These are phyloP conservation scores for Petunia secreta DNA, from an alignment of 257 asterid species.

Conservation along the genomic window DNA sequence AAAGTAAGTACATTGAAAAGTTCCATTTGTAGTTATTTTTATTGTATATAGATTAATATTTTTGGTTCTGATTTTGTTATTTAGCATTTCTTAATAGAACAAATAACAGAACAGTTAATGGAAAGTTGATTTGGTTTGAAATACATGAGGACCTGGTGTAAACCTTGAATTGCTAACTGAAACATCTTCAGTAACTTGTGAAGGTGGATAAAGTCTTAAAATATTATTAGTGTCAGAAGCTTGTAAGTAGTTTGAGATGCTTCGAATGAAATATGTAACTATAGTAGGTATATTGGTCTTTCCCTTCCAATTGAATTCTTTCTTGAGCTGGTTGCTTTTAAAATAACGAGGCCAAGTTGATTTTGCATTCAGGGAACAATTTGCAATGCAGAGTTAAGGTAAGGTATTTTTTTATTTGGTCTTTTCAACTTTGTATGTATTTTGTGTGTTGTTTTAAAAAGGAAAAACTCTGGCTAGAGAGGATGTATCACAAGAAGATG, in stretches of 20 bases:
- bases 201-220: background rate
- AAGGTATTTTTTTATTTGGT: no score
- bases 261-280: background rate
- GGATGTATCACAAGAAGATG: background rate
- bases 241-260: background rate
- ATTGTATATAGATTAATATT: no score
- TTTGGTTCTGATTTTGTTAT: no score
- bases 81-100: background rate
- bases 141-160: background rate
- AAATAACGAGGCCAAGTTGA: background rate
- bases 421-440: background rate
- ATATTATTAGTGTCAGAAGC: background rate
- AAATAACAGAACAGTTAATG: background rate
- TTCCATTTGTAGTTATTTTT: no score
- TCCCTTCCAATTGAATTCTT: constrained; percentile 5
- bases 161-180: background rate
- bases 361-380: background rate
- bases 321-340: background rate
- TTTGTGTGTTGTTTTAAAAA: background rate
- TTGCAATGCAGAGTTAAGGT: background rate
- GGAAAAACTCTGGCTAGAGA: constrained; percentile 13
- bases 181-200: background rate
- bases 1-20: no score
- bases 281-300: background rate
- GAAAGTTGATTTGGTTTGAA: no score